These are phyloP conservation scores for Lachnellula cervina DNA, from an alignment of 2,329 filamentous ascomycete species.

Conservation along the genomic window DNA sequence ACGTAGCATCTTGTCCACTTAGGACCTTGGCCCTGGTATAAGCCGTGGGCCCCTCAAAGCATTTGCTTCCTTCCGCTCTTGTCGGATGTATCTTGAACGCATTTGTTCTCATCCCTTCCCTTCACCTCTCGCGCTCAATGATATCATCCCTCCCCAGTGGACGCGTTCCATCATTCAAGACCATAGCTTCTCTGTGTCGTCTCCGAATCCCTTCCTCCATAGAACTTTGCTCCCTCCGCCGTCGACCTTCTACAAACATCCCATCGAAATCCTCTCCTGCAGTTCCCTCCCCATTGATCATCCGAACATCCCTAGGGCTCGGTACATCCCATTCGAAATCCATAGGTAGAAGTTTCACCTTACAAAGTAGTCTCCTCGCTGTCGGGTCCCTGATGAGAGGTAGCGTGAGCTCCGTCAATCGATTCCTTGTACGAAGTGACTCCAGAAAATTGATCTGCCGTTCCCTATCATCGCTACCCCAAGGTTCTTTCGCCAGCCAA, in stretches of 20 bases:
- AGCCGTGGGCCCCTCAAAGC: neutral
- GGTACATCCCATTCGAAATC: conserved; percentile 35
- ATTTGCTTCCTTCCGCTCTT: too few species aligned
- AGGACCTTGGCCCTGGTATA: too few species aligned
- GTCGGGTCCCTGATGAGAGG: conserved; percentile 30
- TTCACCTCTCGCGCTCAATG: conserved; percentile 47
- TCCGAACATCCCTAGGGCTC: conserved; percentile 41
- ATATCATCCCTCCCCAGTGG: conserved; percentile 73
- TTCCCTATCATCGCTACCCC: conserved; percentile 54
- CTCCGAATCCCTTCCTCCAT: conserved; percentile 71
- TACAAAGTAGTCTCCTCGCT: conserved; percentile 25
- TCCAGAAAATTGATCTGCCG: conserved; percentile 47
- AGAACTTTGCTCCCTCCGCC: conserved; percentile 48
- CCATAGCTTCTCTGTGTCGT: conserved; percentile 81
- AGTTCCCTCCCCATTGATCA: conserved; percentile 47
- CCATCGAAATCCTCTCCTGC: conserved; percentile 33
- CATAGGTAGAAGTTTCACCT: conserved; percentile 25
- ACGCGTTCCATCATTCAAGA: conserved; percentile 78
- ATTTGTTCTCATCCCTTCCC: too few species aligned
- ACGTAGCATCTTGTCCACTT: neutral
- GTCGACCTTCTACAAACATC: conserved; percentile 32
- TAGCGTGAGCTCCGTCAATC: conserved; percentile 42
- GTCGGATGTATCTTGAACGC: too few species aligned
- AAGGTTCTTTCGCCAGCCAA: conserved; percentile 71
- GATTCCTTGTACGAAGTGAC: conserved; percentile 20